Conservation (phyloP, 2,329 filamentous ascomycete species). For the Cordyceps farinosa region DNA sequence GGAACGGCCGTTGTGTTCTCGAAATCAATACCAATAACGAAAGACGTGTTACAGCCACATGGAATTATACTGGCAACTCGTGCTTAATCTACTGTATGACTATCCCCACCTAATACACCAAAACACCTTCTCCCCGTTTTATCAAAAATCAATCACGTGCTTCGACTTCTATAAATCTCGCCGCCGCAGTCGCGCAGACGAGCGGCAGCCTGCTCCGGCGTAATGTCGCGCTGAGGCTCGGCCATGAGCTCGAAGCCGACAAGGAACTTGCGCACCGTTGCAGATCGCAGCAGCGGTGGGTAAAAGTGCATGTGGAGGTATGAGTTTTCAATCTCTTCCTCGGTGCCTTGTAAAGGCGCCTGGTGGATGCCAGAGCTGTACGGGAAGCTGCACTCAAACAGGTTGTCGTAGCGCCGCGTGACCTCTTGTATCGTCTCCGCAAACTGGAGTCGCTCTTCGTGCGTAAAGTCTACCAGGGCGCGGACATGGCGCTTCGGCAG, state of each 20-base stretch:
- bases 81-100: background rate
- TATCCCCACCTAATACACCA: slow-evolving; percentile 2
- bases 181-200: slow-evolving; percentile 73
- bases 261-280: slow-evolving; percentile 92
- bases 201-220: slow-evolving; percentile 87
- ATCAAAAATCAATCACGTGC: background rate
- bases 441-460: slow-evolving; percentile 66
- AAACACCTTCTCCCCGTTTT: background rate
- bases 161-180: slow-evolving; percentile 73
- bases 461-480: slow-evolving; percentile 75
- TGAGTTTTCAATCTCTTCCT: slow-evolving; percentile 79
- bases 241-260: slow-evolving; percentile 96
- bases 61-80: background rate
- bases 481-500: slow-evolving; percentile 80
- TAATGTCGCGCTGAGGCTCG: slow-evolving; percentile 97
- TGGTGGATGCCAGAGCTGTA: slow-evolving; percentile 98
- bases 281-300: slow-evolving; percentile 84
- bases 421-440: slow-evolving; percentile 85
- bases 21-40: background rate
- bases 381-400: slow-evolving; percentile 95
- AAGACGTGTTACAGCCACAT: background rate
- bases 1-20: background rate
- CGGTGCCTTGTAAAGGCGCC: slow-evolving; percentile 76
- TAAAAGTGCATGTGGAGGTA: slow-evolving; percentile 99
- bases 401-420: slow-evolving; percentile 88